A percentile compares a stretch with the other conserved stretches of the same genome.
Evolutionary conservation across 768 basidiomycete genomes (phyloP).

Genomic region (Cystoderma amianthinum): DNA sequence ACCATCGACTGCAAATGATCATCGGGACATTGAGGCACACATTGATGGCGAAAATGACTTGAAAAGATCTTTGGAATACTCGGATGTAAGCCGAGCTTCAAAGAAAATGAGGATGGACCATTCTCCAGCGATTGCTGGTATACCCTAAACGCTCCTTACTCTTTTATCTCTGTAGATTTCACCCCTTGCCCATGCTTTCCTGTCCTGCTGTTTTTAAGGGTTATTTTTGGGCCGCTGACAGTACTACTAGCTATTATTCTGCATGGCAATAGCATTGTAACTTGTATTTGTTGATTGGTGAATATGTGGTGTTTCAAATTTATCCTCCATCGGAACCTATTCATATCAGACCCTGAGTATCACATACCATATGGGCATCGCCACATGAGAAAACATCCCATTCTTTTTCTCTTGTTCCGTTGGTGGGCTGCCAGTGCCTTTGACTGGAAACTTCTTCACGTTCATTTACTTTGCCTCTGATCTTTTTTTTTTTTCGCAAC

Average conservation of each 20-base stretch:
- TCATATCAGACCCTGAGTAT: background rate
- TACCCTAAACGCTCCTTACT: constrained; percentile 41
- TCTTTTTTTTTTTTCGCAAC: constrained; percentile 6
- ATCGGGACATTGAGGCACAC: constrained; percentile 31
- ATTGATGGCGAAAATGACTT: constrained; percentile 37
- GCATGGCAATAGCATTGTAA: constrained; percentile 17
- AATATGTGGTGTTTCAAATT: constrained; percentile 4
- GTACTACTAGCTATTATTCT: constrained; percentile 5
- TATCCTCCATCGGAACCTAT: background rate
- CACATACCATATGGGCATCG: background rate
- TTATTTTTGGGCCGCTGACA: constrained; percentile 13
- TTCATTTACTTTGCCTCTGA: no score
- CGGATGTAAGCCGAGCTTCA: constrained; percentile 41
- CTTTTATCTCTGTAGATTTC: constrained; percentile 25
- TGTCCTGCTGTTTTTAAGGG: constrained; percentile 16
- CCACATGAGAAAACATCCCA: background rate
- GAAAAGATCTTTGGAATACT: constrained; percentile 53
- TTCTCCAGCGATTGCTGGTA: constrained; percentile 33
- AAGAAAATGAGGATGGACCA: constrained; percentile 74
- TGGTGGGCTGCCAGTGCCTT: background rate
- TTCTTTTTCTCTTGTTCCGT: constrained; percentile 2
- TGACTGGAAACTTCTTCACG: no score
- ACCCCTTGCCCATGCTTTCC: constrained; percentile 19
- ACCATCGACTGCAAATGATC: constrained; percentile 33
- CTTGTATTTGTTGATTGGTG: constrained; percentile 17